Evolutionary conservation across 2,329 filamentous ascomycete species (phyloP).

Genomic region (Exophiala dermatitidis): DNA sequence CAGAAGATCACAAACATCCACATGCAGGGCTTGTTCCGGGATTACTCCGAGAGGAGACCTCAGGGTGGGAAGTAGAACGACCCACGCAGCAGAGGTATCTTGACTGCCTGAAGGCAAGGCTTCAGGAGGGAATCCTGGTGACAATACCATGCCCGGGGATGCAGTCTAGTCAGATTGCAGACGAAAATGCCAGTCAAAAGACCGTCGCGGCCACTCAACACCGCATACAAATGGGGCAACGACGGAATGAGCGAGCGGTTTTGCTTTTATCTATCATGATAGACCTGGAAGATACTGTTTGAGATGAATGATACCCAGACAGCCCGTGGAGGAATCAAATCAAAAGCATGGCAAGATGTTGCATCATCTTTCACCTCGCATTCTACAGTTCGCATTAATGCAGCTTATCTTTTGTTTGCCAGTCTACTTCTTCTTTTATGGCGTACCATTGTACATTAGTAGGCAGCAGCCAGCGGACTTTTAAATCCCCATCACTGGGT

Average conservation of each 20-base stretch:
- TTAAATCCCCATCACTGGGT: too few species aligned
- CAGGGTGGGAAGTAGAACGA: constrained; percentile 12
- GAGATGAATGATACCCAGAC: neutral
- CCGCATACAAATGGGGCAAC: neutral
- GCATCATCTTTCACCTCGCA: neutral
- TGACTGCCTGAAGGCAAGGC: too few species aligned
- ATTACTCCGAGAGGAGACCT: constrained; percentile 22
- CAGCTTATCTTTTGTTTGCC: too few species aligned
- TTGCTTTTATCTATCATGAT: neutral
- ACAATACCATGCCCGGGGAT: too few species aligned
- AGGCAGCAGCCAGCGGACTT: too few species aligned
- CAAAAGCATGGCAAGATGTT: neutral
- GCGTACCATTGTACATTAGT: too few species aligned
- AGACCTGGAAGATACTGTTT: neutral
- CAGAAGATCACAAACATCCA: constrained; percentile 83
- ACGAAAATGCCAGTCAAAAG: too few species aligned
- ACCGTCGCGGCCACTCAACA: too few species aligned
- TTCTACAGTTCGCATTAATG: too few species aligned
- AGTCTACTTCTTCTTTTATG: too few species aligned
- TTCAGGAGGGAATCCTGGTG: too few species aligned
- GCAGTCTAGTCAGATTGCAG: too few species aligned
- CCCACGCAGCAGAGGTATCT: neutral
- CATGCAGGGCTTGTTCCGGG: constrained; percentile 48
- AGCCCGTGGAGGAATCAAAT: neutral
- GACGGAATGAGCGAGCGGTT: neutral